A percentile compares a stretch with the other conserved stretches of the same genome.
Conservation (phyloP, 176 grass and related monocot genomes). For the Aegilops umbellulata region DNA sequence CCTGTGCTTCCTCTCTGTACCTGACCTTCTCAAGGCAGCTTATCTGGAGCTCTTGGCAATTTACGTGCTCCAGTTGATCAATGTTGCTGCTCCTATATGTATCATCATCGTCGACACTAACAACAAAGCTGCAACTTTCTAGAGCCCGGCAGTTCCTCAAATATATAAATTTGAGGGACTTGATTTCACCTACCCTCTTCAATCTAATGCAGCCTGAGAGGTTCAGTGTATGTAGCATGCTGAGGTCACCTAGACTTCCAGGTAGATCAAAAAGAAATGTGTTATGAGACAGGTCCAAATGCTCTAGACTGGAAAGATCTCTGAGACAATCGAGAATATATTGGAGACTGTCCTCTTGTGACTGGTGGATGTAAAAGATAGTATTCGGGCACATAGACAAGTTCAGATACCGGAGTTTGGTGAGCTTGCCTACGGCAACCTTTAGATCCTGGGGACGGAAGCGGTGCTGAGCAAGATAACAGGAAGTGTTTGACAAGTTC, state of each 20-base stretch:
- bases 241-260: no score
- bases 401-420: neutral
- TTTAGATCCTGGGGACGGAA: neutral
- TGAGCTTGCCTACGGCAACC: neutral
- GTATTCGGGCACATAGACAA: neutral
- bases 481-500: neutral
- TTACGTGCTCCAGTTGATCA: neutral
- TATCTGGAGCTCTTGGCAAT: neutral
- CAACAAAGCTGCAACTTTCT: neutral
- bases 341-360: no score
- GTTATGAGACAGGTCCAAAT: no score
- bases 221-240: no score
- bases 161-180: neutral
- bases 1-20: neutral
- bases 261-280: no score
- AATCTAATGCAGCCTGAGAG: no score
- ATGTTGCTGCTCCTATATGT: neutral
- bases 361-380: no score
- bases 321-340: no score
- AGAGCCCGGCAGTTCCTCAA: neutral
- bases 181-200: no score
- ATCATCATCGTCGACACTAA: neutral
- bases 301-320: no score
- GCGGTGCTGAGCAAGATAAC: neutral
- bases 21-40: neutral